These are phyloP conservation scores for Suillus plorans DNA, from an alignment of 768 basidiomycete species.

Conservation along the genomic window DNA sequence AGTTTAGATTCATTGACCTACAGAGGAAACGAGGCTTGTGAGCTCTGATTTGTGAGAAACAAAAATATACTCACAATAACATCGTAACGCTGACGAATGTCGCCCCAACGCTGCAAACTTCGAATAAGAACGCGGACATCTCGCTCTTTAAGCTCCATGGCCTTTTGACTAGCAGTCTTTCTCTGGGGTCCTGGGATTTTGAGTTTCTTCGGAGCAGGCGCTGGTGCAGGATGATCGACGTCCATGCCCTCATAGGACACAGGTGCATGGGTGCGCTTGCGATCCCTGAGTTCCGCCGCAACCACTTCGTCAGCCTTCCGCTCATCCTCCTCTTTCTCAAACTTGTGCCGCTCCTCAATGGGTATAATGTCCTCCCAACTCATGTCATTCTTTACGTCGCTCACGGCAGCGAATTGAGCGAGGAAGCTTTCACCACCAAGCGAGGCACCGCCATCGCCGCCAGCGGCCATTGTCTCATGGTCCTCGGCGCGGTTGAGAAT, in stretches of 20 bases:
- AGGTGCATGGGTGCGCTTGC: conserved; percentile 84
- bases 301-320: conserved; percentile 70
- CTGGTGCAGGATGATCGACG: conserved; percentile 66
- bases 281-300: conserved; percentile 65
- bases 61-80: conserved; percentile 67
- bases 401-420: conserved; percentile 91
- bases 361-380: conserved; percentile 99
- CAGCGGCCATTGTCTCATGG: conserved; percentile 88
- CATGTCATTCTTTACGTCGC: conserved; percentile 98
- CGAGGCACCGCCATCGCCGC: conserved; percentile 77
- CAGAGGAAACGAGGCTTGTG: conserved; percentile 6
- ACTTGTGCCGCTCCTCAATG: conserved; percentile 80
- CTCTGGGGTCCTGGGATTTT: conserved; percentile 70
- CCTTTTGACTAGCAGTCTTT: conserved; percentile 91
- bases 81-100: conserved; percentile 92
- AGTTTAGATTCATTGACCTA: conserved; percentile 90
- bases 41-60: background rate
- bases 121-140: conserved; percentile 94
- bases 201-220: conserved; percentile 70
- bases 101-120: conserved; percentile 97
- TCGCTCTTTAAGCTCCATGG: conserved; percentile 96
- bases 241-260: conserved; percentile 96
- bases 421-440: conserved; percentile 98
- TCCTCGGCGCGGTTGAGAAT: conserved; percentile 96
- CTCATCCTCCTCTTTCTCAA: conserved; percentile 79